These are phyloP conservation scores for Penicillium janthinellum DNA, from an alignment of 2,329 filamentous ascomycete genomes.

Conservation along the genomic window DNA sequence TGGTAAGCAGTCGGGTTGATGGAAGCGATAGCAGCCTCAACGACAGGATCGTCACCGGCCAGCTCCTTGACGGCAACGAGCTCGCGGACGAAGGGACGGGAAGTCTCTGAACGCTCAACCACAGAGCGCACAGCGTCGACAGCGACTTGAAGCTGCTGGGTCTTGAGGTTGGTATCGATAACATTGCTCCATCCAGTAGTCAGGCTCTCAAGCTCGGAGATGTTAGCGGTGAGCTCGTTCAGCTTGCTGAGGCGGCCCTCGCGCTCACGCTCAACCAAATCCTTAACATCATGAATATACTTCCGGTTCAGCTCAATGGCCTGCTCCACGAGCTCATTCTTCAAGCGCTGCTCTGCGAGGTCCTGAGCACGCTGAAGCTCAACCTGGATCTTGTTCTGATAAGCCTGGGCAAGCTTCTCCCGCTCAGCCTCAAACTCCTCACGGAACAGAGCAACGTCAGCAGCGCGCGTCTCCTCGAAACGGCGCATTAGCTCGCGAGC, in stretches of 20 bases:
- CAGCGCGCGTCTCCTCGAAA: conserved; percentile 79
- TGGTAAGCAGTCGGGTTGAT: conserved; percentile 95
- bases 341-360: conserved; percentile 77
- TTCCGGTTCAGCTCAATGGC: conserved; percentile 83
- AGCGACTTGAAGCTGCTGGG: conserved; percentile 93
- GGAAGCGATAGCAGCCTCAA: conserved; percentile 91
- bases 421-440: conserved; percentile 88
- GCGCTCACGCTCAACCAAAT: conserved; percentile 85
- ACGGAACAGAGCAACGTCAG: conserved; percentile 80
- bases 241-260: conserved; percentile 84
- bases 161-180: conserved; percentile 85
- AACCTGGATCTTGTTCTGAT: conserved; percentile 76
- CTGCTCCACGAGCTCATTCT: conserved; percentile 87
- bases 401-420: conserved; percentile 72
- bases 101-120: conserved; percentile 71
- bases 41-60: conserved; percentile 77
- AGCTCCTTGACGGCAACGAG: conserved; percentile 94
- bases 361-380: conserved; percentile 78
- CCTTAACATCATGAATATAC: conserved; percentile 76
- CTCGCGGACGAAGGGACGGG: conserved; percentile 86
- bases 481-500: conserved; percentile 84
- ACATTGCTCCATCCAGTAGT: conserved; percentile 89
- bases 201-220: conserved; percentile 82
- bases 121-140: conserved; percentile 88
- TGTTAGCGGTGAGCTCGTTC: conserved; percentile 72